Evolutionary conservation across 2,329 filamentous ascomycete species (phyloP), one percentile per base, ranked within the genome.

Genomic region (Ophiostoma piceae): DNA sequence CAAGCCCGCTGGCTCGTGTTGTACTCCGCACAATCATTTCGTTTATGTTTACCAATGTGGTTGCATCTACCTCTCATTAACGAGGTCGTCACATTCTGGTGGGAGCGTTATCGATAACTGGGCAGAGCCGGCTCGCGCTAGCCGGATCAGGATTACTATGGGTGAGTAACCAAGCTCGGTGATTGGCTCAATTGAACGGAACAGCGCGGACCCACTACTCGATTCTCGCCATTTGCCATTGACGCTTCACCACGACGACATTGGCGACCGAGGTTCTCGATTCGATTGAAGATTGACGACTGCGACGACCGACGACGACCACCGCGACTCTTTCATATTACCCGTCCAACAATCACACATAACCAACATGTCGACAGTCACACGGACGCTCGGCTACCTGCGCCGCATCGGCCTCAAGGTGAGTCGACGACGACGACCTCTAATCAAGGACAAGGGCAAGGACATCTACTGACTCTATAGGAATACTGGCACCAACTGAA

Each of bases 401-500:
- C 90, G 92, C 84, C 90, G 88, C 82, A 88, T 96, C 79, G 95
- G 95, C 69, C 77, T 97, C 78, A 96, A 94, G 90, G 93, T 93
- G 81, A 32, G 69, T 70, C 32, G 47, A 39, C 16, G 26, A 14
- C 12, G 65, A 32, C 35, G 26, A 19, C 12, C 1, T 43, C 11
- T 35, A 16, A 4, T 37, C 12, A 29, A 29, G 26, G 26, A 29
- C 26, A 29, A 29, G 26, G 26, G 2, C 57, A 64, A 64, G 22
- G 11, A 8, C 35, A 41, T 39, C 19, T 54, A 26, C 29, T 9
- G 7, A 66, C 39, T 37, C n/a, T n/a, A 76, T 78, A 96, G 93
- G 91, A 97, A 80, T 95, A 90, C 85, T 90, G 88, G 82, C 90
- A 92, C 82, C 95, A 98, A 85, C 87, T 98, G 86, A 89, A 94